These are phyloP conservation scores for Rosa multiflora DNA, from an alignment of 306 rosid species.

Conservation along the genomic window DNA sequence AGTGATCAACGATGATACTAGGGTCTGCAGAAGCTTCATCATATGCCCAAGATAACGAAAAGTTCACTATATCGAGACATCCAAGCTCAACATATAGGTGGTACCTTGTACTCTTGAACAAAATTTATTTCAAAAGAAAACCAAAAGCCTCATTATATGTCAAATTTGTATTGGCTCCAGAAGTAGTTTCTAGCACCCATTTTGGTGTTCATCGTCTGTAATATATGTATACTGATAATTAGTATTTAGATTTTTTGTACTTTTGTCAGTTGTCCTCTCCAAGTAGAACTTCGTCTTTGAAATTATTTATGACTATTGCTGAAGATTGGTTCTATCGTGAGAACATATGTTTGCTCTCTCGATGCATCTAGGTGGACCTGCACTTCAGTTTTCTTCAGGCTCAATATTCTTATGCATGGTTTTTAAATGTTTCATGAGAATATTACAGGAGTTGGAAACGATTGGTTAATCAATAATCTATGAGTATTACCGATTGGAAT, in stretches of 20 bases:
- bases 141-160: constrained; percentile 2
- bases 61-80: neutral
- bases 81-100: constrained; percentile 15
- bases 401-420: neutral
- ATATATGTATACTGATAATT: constrained; percentile 22
- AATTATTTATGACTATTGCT: neutral
- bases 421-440: neutral
- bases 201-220: constrained; percentile 29
- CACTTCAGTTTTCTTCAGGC: neutral
- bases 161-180: constrained; percentile 15
- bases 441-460: neutral
- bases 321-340: neutral
- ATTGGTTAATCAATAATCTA: too few species aligned
- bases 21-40: constrained; percentile 32
- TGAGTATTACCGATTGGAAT: too few species aligned
- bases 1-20: constrained; percentile 43
- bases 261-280: constrained; percentile 7
- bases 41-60: neutral
- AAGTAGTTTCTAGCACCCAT: constrained; percentile 30
- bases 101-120: constrained; percentile 8
- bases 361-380: neutral
- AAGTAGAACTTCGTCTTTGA: neutral
- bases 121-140: neutral
- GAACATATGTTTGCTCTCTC: neutral
- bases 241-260: constrained; percentile 26